These are phyloP conservation scores for Melaleuca quinquenervia DNA, from an alignment of 345 rosid genomes.

Conservation along the genomic window DNA sequence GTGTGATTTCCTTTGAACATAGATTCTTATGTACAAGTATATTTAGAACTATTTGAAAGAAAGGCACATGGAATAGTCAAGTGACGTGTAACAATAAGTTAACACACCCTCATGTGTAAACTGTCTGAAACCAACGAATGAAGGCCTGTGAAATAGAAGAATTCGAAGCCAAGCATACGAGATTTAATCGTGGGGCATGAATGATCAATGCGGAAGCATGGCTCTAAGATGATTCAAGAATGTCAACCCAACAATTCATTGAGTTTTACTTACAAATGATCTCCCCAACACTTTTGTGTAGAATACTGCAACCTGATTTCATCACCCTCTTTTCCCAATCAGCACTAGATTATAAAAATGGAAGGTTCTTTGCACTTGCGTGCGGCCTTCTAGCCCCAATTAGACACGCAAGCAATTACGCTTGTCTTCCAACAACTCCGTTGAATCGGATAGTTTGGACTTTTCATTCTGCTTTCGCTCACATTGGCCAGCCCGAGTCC, in stretches of 20 bases:
- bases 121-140: not conserved
- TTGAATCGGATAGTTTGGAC: too few species aligned
- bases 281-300: not conserved
- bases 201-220: not conserved
- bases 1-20: not conserved
- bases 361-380: not conserved
- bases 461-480: too few species aligned
- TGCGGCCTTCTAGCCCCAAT: not conserved
- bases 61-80: not conserved
- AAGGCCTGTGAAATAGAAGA: not conserved
- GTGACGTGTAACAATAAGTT: not conserved
- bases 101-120: not conserved
- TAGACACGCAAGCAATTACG: not conserved
- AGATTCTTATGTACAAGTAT: not conserved
- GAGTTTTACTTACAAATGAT: not conserved
- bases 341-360: not conserved
- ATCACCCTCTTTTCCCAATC: not conserved
- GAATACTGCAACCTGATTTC: not conserved
- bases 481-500: too few species aligned
- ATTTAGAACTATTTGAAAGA: not conserved
- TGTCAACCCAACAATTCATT: too few species aligned
- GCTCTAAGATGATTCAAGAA: not conserved
- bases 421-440: not conserved
- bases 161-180: too few species aligned
- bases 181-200: not conserved